Conservation (phyloP, 2,329 filamentous ascomycete genomes). For the Colletotrichum sp. region DNA sequence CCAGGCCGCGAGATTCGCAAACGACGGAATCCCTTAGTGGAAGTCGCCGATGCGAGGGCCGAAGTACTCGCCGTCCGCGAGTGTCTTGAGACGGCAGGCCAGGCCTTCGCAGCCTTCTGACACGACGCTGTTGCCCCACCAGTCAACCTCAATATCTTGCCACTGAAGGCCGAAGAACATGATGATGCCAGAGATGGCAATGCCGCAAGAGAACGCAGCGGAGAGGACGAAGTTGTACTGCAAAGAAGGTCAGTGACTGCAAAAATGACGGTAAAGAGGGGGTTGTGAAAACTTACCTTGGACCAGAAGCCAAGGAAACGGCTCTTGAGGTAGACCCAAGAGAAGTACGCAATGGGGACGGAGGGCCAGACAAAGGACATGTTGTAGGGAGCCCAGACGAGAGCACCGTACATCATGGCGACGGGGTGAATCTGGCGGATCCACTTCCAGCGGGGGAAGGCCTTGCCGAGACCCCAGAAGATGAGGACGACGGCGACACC, state of each 20-base stretch:
- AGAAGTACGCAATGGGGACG: conserved; percentile 51
- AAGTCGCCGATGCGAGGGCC: conserved; percentile 28
- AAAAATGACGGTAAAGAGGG: fast-evolving
- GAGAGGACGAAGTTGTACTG: conserved; percentile 53
- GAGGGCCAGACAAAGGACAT: conserved; percentile 52
- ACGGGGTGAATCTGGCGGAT: conserved; percentile 48
- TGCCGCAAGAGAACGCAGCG: conserved; percentile 46
- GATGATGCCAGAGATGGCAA: conserved; percentile 51
- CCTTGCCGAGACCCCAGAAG: conserved; percentile 39
- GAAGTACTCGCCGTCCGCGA: conserved; percentile 34
- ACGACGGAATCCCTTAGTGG: not conserved
- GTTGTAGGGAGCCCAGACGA: conserved; percentile 50
- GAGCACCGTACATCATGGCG: conserved; percentile 42
- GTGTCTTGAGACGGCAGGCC: conserved; percentile 25
- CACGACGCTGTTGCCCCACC: conserved; percentile 48
- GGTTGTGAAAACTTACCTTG: conserved; percentile 38
- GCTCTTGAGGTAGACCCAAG: conserved; percentile 51
- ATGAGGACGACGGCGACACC: conserved; percentile 39
- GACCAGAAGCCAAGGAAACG: conserved; percentile 54
- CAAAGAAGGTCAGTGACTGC: conserved; percentile 19
- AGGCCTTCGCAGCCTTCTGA: conserved; percentile 31
- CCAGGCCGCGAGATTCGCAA: not conserved
- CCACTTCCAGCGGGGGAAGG: conserved; percentile 32
- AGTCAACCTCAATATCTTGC: conserved; percentile 37
- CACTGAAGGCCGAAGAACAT: conserved; percentile 54